Percentiles rank a stretch among this genome's conserved stretches.
Evolutionary conservation across 208 protist genomes (phyloP).

Genomic region (Kentomonas sorsogonicus): DNA sequence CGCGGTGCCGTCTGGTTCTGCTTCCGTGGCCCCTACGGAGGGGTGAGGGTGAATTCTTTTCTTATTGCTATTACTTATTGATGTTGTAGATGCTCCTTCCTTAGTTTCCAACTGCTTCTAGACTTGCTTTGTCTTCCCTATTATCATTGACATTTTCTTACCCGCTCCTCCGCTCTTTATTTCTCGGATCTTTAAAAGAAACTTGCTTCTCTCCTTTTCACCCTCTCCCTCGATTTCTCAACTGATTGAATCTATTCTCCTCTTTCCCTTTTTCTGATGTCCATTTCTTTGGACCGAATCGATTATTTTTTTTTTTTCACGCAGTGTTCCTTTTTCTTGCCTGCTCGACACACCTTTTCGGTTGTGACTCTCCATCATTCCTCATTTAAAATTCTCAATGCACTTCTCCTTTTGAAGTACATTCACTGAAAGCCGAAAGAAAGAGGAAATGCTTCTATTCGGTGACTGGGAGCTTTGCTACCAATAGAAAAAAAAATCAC

Average conservation of each 20-base stretch:
- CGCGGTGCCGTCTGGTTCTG: background rate
- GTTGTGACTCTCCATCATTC: background rate
- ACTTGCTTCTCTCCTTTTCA: constrained; percentile 4
- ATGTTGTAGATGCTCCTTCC: background rate
- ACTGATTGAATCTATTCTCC: background rate
- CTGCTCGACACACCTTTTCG: background rate
- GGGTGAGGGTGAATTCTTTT: background rate
- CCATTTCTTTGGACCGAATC: background rate
- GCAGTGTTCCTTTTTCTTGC: background rate
- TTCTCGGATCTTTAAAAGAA: constrained; percentile 8
- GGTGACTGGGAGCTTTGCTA: background rate
- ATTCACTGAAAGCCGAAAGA: background rate
- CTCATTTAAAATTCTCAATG: background rate
- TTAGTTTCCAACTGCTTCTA: background rate
- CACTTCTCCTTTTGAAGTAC: background rate
- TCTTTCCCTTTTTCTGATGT: constrained; percentile 3
- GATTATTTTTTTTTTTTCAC: constrained; percentile 6
- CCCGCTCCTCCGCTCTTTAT: background rate
- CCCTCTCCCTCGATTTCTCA: background rate
- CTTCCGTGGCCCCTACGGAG: background rate
- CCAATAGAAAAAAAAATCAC: constrained; percentile 10
- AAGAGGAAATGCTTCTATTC: background rate
- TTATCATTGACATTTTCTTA: background rate
- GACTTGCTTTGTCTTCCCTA: background rate
- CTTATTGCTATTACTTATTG: background rate